phyloP scores from a whole-genome alignment of 331 rosid species.

The Prunus yedoensis region DNA sequence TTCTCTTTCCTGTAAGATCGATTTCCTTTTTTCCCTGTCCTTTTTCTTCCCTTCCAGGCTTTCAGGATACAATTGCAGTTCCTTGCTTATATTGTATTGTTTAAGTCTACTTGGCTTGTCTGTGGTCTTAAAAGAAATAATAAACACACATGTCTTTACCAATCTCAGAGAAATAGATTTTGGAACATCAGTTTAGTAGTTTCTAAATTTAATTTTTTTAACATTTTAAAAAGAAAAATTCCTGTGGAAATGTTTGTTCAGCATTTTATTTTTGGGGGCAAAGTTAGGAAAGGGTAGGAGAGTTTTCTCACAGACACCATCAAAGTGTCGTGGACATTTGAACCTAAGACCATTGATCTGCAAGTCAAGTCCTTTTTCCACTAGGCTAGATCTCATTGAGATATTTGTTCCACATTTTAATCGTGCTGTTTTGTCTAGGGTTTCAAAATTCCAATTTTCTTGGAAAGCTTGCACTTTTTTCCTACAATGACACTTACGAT shows the following conservation, averaged over 20 bases:
- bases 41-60: neutral
- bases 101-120: too few relatives aligned
- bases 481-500: neutral
- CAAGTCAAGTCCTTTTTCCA: too few relatives aligned
- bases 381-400: too few relatives aligned
- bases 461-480: neutral
- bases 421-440: neutral
- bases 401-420: neutral
- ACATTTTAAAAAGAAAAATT: too few relatives aligned
- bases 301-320: too few relatives aligned
- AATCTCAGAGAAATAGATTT: neutral
- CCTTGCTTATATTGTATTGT: neutral
- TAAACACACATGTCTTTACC: neutral
- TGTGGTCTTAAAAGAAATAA: neutral
- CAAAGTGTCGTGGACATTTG: too few relatives aligned
- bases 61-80: neutral
- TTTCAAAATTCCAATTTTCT: neutral
- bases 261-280: too few relatives aligned
- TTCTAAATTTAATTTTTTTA: too few relatives aligned
- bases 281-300: too few relatives aligned
- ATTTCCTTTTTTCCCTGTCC: neutral
- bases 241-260: neutral
- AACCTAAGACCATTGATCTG: too few relatives aligned
- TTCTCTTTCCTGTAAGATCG: neutral
- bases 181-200: neutral